These are phyloP conservation scores for Hibiscus mutabilis DNA, from an alignment of 345 rosid genomes.

Conservation along the genomic window DNA sequence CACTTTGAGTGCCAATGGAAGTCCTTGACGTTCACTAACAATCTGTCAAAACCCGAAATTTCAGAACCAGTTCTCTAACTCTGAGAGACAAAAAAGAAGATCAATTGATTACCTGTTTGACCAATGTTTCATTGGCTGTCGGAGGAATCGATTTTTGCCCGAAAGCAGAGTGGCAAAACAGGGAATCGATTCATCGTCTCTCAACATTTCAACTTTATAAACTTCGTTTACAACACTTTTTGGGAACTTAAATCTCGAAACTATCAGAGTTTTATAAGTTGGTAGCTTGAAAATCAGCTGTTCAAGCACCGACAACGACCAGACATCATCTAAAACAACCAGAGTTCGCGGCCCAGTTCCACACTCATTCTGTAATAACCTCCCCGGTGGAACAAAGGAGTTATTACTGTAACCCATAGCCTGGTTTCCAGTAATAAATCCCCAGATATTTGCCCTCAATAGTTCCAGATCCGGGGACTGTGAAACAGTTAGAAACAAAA, in stretches of 20 bases:
- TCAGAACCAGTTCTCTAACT: neutral
- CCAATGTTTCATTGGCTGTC: constrained; percentile 36
- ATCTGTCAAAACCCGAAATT: constrained; percentile 33
- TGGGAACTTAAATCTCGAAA: constrained; percentile 61
- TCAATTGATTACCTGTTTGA: constrained; percentile 49
- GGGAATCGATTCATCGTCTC: constrained; percentile 50
- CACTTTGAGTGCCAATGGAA: constrained; percentile 93
- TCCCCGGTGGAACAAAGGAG: constrained; percentile 25
- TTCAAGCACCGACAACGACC: constrained; percentile 54
- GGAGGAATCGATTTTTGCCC: constrained; percentile 52
- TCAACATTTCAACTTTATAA: constrained; percentile 59
- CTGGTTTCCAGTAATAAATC: constrained; percentile 34
- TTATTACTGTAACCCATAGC: constrained; percentile 14
- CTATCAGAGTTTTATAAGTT: constrained; percentile 66
- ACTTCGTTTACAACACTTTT: constrained; percentile 18
- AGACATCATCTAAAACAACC: constrained; percentile 83
- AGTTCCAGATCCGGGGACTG: constrained; percentile 65
- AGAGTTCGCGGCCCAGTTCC: constrained; percentile 22
- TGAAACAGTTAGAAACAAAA: constrained; percentile 73
- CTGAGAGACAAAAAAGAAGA: neutral
- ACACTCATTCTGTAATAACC: constrained; percentile 23
- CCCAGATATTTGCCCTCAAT: constrained; percentile 36
- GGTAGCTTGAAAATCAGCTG: constrained; percentile 38
- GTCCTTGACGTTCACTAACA: constrained; percentile 77
- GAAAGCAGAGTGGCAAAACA: constrained; percentile 75